These are phyloP conservation scores for Aspergillus baeticus DNA, from an alignment of 495 filamentous ascomycete genomes.

Conservation along the genomic window DNA sequence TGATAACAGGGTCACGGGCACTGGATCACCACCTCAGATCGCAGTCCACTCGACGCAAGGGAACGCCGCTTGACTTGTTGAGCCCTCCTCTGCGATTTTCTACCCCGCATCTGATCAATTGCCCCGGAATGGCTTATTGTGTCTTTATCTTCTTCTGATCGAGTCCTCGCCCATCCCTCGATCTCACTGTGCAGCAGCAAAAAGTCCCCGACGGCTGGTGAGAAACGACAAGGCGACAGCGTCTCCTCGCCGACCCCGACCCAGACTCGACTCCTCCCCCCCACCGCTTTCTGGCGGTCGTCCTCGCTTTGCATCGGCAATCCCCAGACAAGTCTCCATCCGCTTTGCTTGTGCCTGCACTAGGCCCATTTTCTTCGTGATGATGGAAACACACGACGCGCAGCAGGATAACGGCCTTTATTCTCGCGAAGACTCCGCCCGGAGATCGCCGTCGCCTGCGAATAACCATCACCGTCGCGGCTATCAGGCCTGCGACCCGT, in stretches of 20 bases:
- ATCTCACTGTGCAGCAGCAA: constrained; percentile 3
- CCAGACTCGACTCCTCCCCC: constrained; percentile 10
- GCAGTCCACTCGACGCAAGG: constrained; percentile 13
- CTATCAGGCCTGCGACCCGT: constrained; percentile 89
- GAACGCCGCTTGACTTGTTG: neutral
- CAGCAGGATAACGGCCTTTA: constrained; percentile 19
- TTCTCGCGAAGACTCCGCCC: constrained; percentile 15
- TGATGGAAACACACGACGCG: constrained; percentile 20
- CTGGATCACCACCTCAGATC: neutral
- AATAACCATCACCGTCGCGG: constrained; percentile 63
- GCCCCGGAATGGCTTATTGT: neutral
- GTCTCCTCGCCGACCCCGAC: constrained; percentile 4
- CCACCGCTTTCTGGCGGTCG: constrained; percentile 42
- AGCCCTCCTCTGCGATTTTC: neutral
- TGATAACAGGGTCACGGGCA: constrained; percentile 18
- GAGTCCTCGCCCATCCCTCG: constrained; percentile 1
- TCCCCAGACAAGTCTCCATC: constrained; percentile 23
- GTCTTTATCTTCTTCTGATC: neutral
- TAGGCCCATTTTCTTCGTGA: constrained; percentile 13
- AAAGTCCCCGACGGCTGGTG: constrained; percentile 22
- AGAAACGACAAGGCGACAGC: constrained; percentile 15
- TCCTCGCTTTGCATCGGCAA: constrained; percentile 49
- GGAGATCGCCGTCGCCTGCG: constrained; percentile 33
- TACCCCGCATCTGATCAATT: constrained; percentile 18
- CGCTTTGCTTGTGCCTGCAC: constrained; percentile 22